Conservation (phyloP, 345 rosid genomes). For the Eucalyptus victrix region DNA sequence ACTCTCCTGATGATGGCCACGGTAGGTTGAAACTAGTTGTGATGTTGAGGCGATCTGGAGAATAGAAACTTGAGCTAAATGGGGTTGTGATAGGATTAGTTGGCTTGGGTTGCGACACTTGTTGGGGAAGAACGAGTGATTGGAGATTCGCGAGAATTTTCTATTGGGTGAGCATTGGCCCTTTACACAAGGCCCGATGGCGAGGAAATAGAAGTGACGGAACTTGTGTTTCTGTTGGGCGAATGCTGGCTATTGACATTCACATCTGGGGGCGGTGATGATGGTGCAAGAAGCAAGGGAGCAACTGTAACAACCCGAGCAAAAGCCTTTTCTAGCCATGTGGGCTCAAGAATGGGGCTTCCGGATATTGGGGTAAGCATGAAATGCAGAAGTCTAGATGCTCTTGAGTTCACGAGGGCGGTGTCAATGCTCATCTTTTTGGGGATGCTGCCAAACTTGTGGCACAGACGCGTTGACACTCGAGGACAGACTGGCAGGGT, state of each 20-base stretch:
- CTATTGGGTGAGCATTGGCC: neutral
- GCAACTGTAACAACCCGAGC: neutral
- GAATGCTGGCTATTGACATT: neutral
- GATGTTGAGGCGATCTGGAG: neutral
- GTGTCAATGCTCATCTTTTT: neutral
- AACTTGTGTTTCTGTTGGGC: neutral
- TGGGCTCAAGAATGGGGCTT: neutral
- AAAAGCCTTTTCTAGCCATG: neutral
- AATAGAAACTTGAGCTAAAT: neutral
- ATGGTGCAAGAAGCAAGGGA: neutral
- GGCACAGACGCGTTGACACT: neutral
- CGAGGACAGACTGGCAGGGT: neutral
- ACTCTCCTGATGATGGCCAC: neutral
- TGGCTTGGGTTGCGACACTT: neutral
- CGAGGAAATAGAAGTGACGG: neutral
- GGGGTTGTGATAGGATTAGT: neutral
- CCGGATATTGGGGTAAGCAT: neutral
- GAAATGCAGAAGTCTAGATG: neutral
- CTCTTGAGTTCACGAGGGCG: neutral
- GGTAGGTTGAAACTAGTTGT: neutral
- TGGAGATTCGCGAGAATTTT: neutral
- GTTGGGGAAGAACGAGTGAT: neutral
- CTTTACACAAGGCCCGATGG: neutral
- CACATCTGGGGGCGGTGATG: neutral
- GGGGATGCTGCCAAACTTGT: neutral